These are phyloP conservation scores for Penicillium sp. DNA, from an alignment of 2,329 filamentous ascomycete genomes.

Conservation along the genomic window DNA sequence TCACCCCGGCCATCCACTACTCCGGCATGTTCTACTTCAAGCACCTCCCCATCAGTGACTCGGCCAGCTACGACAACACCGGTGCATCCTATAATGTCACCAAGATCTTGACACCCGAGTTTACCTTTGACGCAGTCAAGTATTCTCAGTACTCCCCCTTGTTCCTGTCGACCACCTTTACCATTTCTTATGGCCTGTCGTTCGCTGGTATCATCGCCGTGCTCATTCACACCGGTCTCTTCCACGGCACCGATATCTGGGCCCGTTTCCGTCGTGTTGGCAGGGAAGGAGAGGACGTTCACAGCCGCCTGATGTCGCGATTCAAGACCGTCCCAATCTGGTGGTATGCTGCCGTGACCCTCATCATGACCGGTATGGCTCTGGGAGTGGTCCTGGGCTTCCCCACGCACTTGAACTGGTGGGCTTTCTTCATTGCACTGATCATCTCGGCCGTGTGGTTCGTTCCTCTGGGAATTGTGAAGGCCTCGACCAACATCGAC, in stretches of 20 bases:
- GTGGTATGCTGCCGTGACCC: conserved; percentile 55
- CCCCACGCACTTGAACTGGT: conserved; percentile 68
- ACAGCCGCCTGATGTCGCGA: conserved; percentile 56
- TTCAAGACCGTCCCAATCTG: conserved; percentile 57
- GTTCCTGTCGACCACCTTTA: conserved; percentile 66
- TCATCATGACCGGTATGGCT: conserved; percentile 51
- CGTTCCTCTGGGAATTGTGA: conserved; percentile 61
- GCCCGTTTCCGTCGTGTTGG: conserved; percentile 59
- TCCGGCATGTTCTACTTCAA: conserved; percentile 62
- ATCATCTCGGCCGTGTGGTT: conserved; percentile 63
- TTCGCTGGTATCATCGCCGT: conserved; percentile 70
- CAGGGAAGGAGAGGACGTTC: conserved; percentile 54
- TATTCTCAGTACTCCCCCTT: conserved; percentile 66
- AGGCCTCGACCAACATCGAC: conserved; percentile 65
- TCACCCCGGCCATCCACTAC: conserved; percentile 62
- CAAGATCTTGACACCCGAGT: conserved; percentile 60
- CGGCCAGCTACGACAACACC: conserved; percentile 69
- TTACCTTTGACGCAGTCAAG: conserved; percentile 61
- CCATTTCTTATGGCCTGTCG: conserved; percentile 67
- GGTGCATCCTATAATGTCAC: conserved; percentile 63
- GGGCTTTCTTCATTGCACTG: conserved; percentile 68
- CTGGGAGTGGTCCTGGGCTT: conserved; percentile 52
- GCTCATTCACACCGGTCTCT: conserved; percentile 65
- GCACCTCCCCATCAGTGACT: conserved; percentile 68
- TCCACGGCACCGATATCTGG: conserved; percentile 67